These are phyloP conservation scores for Exobasidium rhododendri DNA, from an alignment of 1,284 basidiomycete genomes.

Conservation along the genomic window DNA sequence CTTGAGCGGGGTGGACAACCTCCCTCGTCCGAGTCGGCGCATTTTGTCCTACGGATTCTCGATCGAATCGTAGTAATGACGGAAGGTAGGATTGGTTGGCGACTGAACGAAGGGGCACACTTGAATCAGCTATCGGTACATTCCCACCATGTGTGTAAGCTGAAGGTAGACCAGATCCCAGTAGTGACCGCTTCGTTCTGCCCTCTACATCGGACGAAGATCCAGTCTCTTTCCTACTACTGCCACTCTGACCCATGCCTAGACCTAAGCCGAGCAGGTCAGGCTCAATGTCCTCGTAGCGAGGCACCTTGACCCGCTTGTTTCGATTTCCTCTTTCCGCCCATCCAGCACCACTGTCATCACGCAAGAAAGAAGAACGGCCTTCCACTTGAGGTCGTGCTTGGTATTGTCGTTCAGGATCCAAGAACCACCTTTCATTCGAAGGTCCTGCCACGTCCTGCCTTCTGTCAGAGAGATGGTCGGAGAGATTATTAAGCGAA, in stretches of 20 bases:
- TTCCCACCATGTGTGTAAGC: conserved; percentile 12
- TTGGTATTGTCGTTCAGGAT: background rate
- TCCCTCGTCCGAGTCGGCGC: background rate
- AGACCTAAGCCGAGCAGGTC: background rate
- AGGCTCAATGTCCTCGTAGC: background rate
- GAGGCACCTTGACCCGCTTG: background rate
- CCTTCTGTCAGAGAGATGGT: background rate
- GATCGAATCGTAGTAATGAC: background rate
- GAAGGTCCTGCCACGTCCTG: background rate
- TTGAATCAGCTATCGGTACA: background rate
- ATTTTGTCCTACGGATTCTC: background rate
- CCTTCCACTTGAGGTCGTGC: background rate
- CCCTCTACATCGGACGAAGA: background rate
- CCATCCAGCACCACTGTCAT: background rate
- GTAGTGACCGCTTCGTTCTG: background rate
- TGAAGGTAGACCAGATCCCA: conserved; percentile 10
- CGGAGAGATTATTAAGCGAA: background rate
- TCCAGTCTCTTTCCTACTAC: background rate
- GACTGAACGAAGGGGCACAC: background rate
- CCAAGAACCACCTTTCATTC: background rate
- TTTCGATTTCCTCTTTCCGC: background rate
- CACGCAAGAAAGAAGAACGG: background rate
- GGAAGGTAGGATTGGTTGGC: background rate
- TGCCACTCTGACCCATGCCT: background rate
- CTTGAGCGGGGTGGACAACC: background rate